These are phyloP conservation scores for Kodamaea suecica DNA, from an alignment of 1,139 yeast species.

Conservation along the genomic window DNA sequence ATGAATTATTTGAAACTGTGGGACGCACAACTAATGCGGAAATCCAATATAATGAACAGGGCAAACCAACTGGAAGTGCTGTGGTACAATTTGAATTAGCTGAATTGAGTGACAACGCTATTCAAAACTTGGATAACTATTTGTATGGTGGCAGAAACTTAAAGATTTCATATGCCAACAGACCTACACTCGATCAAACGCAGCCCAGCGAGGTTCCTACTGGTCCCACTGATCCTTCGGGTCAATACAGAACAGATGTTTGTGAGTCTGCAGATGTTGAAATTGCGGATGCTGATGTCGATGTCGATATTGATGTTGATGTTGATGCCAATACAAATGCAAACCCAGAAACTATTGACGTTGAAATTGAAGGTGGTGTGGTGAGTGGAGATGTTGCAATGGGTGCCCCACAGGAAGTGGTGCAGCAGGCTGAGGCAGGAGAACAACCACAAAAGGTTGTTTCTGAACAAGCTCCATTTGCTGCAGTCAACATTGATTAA, in stretches of 20 bases:
- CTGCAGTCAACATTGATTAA: neutral
- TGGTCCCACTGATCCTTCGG: constrained; percentile 3
- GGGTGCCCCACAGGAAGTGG: neutral
- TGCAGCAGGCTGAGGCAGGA: neutral
- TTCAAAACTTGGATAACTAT: constrained; percentile 70
- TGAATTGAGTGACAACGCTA: constrained; percentile 72
- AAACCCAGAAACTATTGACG: too few species aligned
- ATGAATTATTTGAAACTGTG: constrained; percentile 81
- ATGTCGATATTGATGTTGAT: constrained; percentile 4
- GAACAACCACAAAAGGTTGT: neutral
- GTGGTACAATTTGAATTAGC: constrained; percentile 73
- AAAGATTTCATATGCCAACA: constrained; percentile 58
- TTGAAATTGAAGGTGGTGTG: too few species aligned
- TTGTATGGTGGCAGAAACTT: constrained; percentile 81
- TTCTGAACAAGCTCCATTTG: neutral
- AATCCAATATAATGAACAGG: constrained; percentile 60
- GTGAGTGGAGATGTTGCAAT: constrained; percentile 2
- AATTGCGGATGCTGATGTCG: constrained; percentile 7
- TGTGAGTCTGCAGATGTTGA: constrained; percentile 5
- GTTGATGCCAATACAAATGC: too few species aligned
- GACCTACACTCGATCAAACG: constrained; percentile 7
- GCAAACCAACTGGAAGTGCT: constrained; percentile 79
- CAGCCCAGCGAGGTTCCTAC: neutral
- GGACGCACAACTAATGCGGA: constrained; percentile 79
- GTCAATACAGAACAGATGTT: constrained; percentile 2